Evolutionary conservation across 768 basidiomycete species (phyloP), one percentile per base, ranked within the genome.

Genomic region (Punctularia strigosozonata): DNA sequence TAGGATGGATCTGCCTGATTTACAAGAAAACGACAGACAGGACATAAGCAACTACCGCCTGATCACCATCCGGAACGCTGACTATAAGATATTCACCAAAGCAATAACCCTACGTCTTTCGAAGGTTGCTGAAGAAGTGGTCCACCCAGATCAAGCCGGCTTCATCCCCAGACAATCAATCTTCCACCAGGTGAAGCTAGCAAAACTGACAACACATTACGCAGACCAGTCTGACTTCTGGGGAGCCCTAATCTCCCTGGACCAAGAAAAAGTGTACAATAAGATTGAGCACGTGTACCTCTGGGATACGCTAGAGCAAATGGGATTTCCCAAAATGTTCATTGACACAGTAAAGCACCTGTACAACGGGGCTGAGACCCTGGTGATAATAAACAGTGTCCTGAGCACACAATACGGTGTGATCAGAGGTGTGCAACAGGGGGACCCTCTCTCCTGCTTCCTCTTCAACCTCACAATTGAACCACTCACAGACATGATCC

Each of bases 251-350:
- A 34, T 34, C 33, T 10, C 33, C 10, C 33, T 51, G 1, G 49
- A 51, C 39, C 49, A 51, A 41, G 49, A 48, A 31, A 50, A 50
- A 31, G 48, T 49, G 22, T 48, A 51, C 32, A 41, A 51, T 33
- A 36, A 28, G 36, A 46, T 51, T 17, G 24, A 35, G 8, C 50
- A 51, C 23, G 41, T 42, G 2, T 51, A 51, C 31, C 36, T 51
- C 3, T 46, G 43, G 44, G 19, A 33, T 7, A 36, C 25, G 2
- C 43, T 51, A 6, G 10, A 19, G 3, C 18, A 4, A 17, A 40
- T 42, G 17, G 28, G 20, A 14, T 5, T 51, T 4, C 50, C 50
- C 5, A 6, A 14, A 6, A 2, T 12, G 13, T 41, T 51, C 31
- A 34, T 45, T 6, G 41, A 37, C 14, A 36, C 37, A 15, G 33